A percentile compares a stretch with the other conserved stretches of the same genome.
Evolutionary conservation across 2,329 filamentous ascomycete genomes (phyloP).

Genomic region (Fusarium hostae): DNA sequence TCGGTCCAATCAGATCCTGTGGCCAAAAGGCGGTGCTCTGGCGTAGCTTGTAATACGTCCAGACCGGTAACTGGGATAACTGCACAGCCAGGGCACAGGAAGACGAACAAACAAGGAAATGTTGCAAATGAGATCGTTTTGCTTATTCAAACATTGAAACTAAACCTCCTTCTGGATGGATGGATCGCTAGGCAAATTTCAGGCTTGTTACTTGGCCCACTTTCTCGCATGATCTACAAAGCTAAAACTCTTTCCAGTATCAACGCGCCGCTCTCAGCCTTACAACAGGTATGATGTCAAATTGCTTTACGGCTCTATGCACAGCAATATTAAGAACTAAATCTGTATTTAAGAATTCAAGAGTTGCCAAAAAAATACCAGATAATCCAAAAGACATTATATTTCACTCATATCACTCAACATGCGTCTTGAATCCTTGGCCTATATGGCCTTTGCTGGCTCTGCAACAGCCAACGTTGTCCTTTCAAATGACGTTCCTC

Average conservation of each 20-base stretch:
- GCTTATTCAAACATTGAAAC: background rate
- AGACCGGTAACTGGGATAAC: background rate
- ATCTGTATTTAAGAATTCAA: background rate
- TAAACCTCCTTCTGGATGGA: background rate
- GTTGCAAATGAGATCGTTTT: background rate
- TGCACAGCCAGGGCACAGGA: background rate
- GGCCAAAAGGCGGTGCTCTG: background rate
- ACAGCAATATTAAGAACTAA: background rate
- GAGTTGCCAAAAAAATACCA: background rate
- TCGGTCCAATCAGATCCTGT: background rate
- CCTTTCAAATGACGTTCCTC: conserved; percentile 29
- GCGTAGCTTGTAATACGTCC: background rate
- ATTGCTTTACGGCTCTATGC: background rate
- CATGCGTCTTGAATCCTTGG: background rate
- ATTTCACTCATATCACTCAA: background rate
- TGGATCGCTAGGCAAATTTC: background rate
- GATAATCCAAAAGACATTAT: background rate
- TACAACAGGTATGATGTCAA: background rate
- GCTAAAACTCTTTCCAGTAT: background rate
- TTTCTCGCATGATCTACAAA: background rate
- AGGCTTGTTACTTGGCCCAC: background rate
- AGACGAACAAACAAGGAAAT: background rate
- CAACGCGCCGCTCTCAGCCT: conserved; percentile 1
- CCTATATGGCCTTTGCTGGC: background rate
- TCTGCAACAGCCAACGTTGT: conserved; percentile 8